Evolutionary conservation across 768 basidiomycete species (phyloP), one percentile per base, ranked within the genome.

Genomic region (Suillus fuscotomentosus): DNA sequence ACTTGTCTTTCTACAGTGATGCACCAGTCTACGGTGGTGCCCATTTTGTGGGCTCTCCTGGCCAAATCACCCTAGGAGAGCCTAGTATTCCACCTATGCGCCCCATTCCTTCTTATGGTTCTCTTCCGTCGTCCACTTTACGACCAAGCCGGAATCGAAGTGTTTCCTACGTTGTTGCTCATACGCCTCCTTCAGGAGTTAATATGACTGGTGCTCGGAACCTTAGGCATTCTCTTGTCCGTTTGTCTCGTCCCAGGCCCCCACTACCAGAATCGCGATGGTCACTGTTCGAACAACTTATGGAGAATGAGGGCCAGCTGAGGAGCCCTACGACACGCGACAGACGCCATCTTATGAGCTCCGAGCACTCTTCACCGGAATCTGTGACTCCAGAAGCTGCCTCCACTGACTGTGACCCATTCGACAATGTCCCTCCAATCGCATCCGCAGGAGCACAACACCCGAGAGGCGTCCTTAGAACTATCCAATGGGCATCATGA

Each of bases 211-310:
- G 36, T 55, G 24, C n/a, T 45, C 60, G 59, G 66, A 75, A 63
- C 62, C 65, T 66, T 27, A 65, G 62, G 47, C 59, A 45, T 45
- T 61, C 66, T 53, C 69, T 67, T 48, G 8, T 57, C 14, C 65
- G 67, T 10, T 31, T 39, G 43, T 64, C 66, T 5, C 67, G 65
- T 1, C 31, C 27, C 11, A 64, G 65, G 27, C 64, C 61, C 20
- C 36, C 60, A 17, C 70, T 72, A 15, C 72, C 77, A 8, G 74
- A 74, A n/a, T 78, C 43, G 11, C 65, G 82, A 77, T 91, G 90
- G 90, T 78, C 88, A 0, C 75, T 91, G 6, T 91, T 91, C 67
- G 85, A 82, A 9, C 88, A 91, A 71, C 72, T 89, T 47, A 89
- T 91, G 87, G 85, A 89, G 70, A 86, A 87, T 68, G 87, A 86